Evolutionary conservation across 257 asterid genomes (phyloP).

Genomic region (Plantago major): DNA sequence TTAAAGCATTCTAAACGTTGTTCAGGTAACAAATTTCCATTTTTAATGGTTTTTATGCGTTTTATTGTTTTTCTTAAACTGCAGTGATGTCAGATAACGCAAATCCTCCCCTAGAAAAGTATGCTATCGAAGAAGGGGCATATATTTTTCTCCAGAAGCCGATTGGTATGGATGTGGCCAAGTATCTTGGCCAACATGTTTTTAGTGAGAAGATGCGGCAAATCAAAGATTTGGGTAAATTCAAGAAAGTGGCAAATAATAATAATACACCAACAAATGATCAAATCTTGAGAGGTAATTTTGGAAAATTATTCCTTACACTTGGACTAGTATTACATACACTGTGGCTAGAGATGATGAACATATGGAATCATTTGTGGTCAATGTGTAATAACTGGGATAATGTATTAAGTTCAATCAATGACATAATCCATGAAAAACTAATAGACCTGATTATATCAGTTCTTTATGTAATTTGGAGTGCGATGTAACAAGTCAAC

Average conservation of each 20-base stretch:
- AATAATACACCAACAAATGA: background rate
- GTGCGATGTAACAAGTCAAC: background rate
- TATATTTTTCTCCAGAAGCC: constrained; percentile 26
- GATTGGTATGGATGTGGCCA: constrained; percentile 3
- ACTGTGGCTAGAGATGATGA: too few relatives aligned
- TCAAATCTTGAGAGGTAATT: too few relatives aligned
- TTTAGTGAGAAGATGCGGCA: constrained; percentile 20
- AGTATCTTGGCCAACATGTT: constrained; percentile 26
- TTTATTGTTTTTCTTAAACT: background rate
- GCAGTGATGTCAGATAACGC: constrained; percentile 23
- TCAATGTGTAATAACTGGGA: too few relatives aligned
- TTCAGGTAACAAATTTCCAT: too few relatives aligned
- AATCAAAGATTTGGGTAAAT: too few relatives aligned
- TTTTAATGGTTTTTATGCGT: background rate
- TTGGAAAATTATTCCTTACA: too few relatives aligned
- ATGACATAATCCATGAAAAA: too few relatives aligned
- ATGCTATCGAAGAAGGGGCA: constrained; percentile 29
- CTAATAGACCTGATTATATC: too few relatives aligned
- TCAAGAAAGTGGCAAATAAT: background rate
- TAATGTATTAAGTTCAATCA: too few relatives aligned
- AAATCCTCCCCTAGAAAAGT: constrained; percentile 14
- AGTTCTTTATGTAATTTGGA: background rate
- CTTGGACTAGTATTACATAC: too few relatives aligned
- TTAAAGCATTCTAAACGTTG: too few relatives aligned
- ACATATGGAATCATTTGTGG: too few relatives aligned